A percentile compares a stretch with the other conserved stretches of the same genome.
phyloP scores from a whole-genome alignment of 495 filamentous ascomycete genomes.

The Penicillium lividum region DNA sequence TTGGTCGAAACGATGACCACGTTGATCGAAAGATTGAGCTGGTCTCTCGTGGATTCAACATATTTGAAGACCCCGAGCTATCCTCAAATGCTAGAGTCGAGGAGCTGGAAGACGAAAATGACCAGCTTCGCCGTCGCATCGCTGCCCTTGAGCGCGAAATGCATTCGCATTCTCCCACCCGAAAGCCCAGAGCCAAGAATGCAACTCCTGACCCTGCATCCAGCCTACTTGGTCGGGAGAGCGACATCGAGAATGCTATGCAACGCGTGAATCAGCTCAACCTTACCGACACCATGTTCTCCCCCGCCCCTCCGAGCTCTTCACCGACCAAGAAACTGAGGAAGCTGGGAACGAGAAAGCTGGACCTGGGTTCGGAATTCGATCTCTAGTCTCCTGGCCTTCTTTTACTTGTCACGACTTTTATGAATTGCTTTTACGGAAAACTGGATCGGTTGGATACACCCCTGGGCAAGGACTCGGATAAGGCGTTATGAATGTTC shows the following conservation, averaged over 20 bases:
- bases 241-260: slow-evolving; percentile 46
- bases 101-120: slow-evolving; percentile 52
- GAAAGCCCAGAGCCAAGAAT: slow-evolving; percentile 38
- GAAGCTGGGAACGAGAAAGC: slow-evolving; percentile 57
- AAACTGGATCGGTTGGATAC: slow-evolving; percentile 18
- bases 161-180: slow-evolving; percentile 47
- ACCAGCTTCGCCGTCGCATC: slow-evolving; percentile 45
- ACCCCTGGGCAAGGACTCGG: slow-evolving; percentile 15
- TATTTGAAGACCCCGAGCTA: slow-evolving; percentile 50
- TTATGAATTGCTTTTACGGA: slow-evolving; percentile 18
- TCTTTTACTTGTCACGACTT: slow-evolving; percentile 14
- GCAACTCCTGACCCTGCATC: slow-evolving; percentile 26
- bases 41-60: slow-evolving; percentile 67
- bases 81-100: slow-evolving; percentile 35
- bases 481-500: slow-evolving; percentile 23
- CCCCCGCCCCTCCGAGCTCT: slow-evolving; percentile 25
- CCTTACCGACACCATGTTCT: slow-evolving; percentile 43
- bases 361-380: slow-evolving; percentile 58
- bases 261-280: slow-evolving; percentile 47
- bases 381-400: slow-evolving; percentile 33
- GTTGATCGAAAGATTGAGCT: slow-evolving; percentile 90
- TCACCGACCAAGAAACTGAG: slow-evolving; percentile 48
- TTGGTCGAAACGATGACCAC: slow-evolving; percentile 71
- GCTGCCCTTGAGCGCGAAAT: slow-evolving; percentile 51
- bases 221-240: slow-evolving; percentile 39